A percentile compares a stretch with the other conserved stretches of the same genome.
These are phyloP conservation scores for Neoboletus magnificus DNA, from an alignment of 768 basidiomycete species.

Conservation along the genomic window DNA sequence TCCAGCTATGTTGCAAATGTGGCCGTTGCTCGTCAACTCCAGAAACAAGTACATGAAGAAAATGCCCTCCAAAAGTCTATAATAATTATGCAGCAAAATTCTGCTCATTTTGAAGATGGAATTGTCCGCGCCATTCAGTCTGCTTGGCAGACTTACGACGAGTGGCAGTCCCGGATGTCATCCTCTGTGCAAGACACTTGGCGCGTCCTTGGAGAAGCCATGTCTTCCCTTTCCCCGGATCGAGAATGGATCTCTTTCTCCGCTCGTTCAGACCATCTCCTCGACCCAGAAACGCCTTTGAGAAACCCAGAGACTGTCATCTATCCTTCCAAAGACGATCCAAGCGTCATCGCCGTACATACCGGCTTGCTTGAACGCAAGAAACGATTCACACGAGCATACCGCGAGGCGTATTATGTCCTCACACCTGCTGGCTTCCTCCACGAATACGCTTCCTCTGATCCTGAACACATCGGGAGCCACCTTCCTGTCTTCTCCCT, in stretches of 20 bases:
- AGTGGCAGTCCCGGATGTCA: conserved; percentile 85
- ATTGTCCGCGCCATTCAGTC: conserved; percentile 94
- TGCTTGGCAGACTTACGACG: conserved; percentile 96
- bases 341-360: conserved; percentile 81
- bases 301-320: conserved; percentile 71
- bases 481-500: conserved; percentile 73
- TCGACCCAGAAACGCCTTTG: conserved; percentile 95
- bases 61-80: conserved; percentile 97
- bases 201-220: conserved; percentile 62
- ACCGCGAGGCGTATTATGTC: conserved; percentile 84
- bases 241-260: conserved; percentile 96
- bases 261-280: conserved; percentile 87
- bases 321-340: conserved; percentile 91
- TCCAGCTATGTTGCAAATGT: conserved; percentile 64
- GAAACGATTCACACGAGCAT: conserved; percentile 88
- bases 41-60: conserved; percentile 94
- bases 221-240: conserved; percentile 80
- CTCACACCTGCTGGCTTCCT: conserved; percentile 95
- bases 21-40: conserved; percentile 73
- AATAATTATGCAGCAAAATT: conserved; percentile 97
- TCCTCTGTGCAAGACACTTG: conserved; percentile 72
- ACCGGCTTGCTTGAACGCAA: conserved; percentile 90
- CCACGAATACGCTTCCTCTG: conserved; percentile 83
- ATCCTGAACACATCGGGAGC: conserved; percentile 52
- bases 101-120: conserved; percentile 94